Evolutionary conservation across 2,329 filamentous ascomycete genomes (phyloP), one percentile per base, ranked within the genome.

Genomic region (Botrytis aclada): DNA sequence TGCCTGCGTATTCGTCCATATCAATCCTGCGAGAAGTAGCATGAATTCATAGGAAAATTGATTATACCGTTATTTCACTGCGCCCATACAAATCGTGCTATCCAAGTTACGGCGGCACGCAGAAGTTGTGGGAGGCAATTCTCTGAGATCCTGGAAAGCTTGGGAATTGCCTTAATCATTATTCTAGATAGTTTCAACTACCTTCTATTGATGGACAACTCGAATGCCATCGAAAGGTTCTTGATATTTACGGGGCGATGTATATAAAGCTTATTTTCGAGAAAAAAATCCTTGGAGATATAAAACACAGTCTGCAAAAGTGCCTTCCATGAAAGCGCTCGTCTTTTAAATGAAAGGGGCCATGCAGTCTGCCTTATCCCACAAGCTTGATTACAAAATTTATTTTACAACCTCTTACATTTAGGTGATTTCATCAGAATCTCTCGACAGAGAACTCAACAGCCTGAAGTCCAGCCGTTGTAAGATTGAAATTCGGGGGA

Each of bases 301-400:
- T 5, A 14, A 16, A 14, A 14, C 10, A 25, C 9, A 16, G 10
- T 54, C 0, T 4, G 12, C 25, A n/a, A 54, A 3, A n/a, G 12
- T n/a, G 10, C 47, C 0, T 54, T 54, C 1, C 12, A 54, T n/a
- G 12, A 54, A n/a, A 51, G 1, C 4, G 0, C 10, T n/a, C 0
- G 0, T 14, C 22, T 0, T n/a, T n/a, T 2, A n/a, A 12, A n/a
- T 6, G 4, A 51, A 10, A n/a, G 10, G 25, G n/a, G 25, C 1
- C 10, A 16, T 51, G 12, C 22, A n/a, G 12, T 51, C 47, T 1
- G 1, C 25, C 0, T n/a, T 12, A 16, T 16, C 1, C 7, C 47
- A 54, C 5, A n/a, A 14, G 47, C 25, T n/a, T n/a, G 10, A 54
- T n/a, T 14, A 14, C 16, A 12, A 12, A 7, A 54, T 22, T 16